Conservation (phyloP, 2,329 filamentous ascomycete species). For the Sarocladium brachiariae region DNA sequence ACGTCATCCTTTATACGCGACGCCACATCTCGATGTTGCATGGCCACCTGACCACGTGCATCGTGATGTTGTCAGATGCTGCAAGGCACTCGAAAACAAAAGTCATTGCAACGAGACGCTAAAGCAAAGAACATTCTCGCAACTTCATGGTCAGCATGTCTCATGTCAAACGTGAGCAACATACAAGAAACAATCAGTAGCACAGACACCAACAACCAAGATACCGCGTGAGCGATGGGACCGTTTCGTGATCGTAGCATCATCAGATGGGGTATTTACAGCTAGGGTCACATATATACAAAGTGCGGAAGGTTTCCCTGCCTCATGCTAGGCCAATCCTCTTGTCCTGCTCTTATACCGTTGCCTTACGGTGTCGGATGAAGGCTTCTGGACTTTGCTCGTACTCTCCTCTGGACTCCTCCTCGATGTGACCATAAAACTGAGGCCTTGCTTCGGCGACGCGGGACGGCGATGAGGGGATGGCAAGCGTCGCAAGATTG, state of each 20-base stretch:
- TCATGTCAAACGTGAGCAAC: neutral
- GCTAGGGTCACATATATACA: slow-evolving; percentile 33
- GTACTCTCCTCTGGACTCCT: slow-evolving; percentile 39
- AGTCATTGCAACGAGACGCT: neutral
- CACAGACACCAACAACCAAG: neutral
- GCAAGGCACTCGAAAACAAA: slow-evolving; percentile 1
- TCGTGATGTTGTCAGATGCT: slow-evolving; percentile 9
- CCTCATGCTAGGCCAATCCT: slow-evolving; percentile 31
- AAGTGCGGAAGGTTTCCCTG: slow-evolving; percentile 18
- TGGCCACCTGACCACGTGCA: slow-evolving; percentile 1
- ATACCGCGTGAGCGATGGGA: slow-evolving; percentile 4
- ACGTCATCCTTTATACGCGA: neutral
- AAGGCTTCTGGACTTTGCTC: slow-evolving; percentile 42
- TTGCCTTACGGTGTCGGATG: slow-evolving; percentile 32
- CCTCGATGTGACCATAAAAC: slow-evolving; percentile 24
- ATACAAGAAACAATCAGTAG: slow-evolving; percentile 2
- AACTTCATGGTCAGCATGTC: slow-evolving; percentile 5
- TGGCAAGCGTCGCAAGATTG: slow-evolving; percentile 25
- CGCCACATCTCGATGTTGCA: slow-evolving; percentile 2
- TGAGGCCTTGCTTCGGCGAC: slow-evolving; percentile 26
- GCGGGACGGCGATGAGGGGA: slow-evolving; percentile 27
- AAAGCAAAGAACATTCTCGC: slow-evolving; percentile 4
- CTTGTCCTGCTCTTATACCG: slow-evolving; percentile 33
- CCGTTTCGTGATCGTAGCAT: slow-evolving; percentile 18
- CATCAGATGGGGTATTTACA: slow-evolving; percentile 33